Base-by-base conservation (phyloP, 352 stramenopile species). In the Globisporangium paroecandrum region DNA sequence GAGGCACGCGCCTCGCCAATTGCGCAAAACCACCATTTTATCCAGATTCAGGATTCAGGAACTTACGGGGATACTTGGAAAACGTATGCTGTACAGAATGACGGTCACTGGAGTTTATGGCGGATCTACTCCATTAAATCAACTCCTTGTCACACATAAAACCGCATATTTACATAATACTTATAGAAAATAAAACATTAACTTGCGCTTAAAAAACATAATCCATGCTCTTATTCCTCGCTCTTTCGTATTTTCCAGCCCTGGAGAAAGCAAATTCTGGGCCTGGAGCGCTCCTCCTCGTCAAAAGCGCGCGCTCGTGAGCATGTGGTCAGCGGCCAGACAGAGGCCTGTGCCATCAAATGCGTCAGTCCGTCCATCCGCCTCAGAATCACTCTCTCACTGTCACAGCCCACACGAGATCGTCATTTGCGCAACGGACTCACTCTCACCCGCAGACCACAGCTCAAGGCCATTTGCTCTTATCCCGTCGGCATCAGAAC, bases 281-380 rank as follows among this genome's bases (percentile, higher is more conserved):
- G 12, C 51, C n/a, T 27, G 51, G 51, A 27, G 18, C 22, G n/a
- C 49, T 56, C 49, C 29, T 24, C 0, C 49, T n/a, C 4, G 10
- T 13, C 29, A 32, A 32, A 32, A 32, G 13, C 13, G 13, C 38
- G 12, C 15, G 38, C 13, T 47, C 12, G 38, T 47, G 18, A 47
- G 38, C 38, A 47, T 47, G 38, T 47, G 38, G 38, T 47, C 13
- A 47, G 38, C 8, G 5, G 53, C 24, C n/a, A 32, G 29, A 32
- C 29, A 32, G 29, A 32, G 29, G 29, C 29, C 29, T 32, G 29
- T 8, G 53, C 53, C 13, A 58, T 58, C 53, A 58, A 34, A 34
- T 58, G 53, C 53, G 25, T 36, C 55, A 60, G 55, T 60, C 49
- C n/a, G n/a, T 58, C 53, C 18, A 20, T 58, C 43, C 43, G 5